Base-by-base conservation (phyloP, 371 early-diverging fungal species). In the Rhizomucor pusillus region DNA sequence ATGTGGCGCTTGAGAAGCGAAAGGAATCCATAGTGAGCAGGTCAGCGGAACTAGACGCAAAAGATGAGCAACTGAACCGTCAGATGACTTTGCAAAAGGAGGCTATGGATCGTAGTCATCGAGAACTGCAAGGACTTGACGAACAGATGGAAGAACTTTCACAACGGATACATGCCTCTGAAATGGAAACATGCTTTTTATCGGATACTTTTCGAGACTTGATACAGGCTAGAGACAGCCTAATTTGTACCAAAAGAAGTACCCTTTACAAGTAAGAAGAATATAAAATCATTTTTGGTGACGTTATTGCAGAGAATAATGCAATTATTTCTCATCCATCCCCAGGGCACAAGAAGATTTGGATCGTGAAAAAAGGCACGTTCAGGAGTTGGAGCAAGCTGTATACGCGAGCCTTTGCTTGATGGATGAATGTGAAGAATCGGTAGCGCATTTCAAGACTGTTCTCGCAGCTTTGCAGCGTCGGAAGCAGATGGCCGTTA, bases 401-500 rank as follows among this genome's bases (percentile, higher is more conserved):
- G 33, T 24, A 5, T 50, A 52, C 40, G 24, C 51, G 9, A 18
- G 45, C 14, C 55, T 50, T 45, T 51, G 55, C 34, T 34, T 22
- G 3, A 12, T 60, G 11, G 60, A 60, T 41, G 55, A 54, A 34
- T 24, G 29, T 24, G 56, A 60, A 7, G 50, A 20, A 6, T n/a
- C 50, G 5, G n/a, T 51, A 6, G 24, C 37, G 6, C 55, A 49
- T 18, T 23, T 50, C 19, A 48, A 50, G 16, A 23, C 47, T 10
- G 55, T 54, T 25, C 20, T 54, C 5, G 29, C 19, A 1, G 44
- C 40, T 13, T 37, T 54, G 9, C 33, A 54, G n/a, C 60, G 60
- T 2, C 60, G 54, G 18, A 60, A 60, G 14, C 22, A 50, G 24
- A 24, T 55, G 12, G 60, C 60, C 1, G 60, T 55, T 2, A 50